Conservation (phyloP, 2,329 filamentous ascomycete species). For the Hypoxylon sp. region DNA sequence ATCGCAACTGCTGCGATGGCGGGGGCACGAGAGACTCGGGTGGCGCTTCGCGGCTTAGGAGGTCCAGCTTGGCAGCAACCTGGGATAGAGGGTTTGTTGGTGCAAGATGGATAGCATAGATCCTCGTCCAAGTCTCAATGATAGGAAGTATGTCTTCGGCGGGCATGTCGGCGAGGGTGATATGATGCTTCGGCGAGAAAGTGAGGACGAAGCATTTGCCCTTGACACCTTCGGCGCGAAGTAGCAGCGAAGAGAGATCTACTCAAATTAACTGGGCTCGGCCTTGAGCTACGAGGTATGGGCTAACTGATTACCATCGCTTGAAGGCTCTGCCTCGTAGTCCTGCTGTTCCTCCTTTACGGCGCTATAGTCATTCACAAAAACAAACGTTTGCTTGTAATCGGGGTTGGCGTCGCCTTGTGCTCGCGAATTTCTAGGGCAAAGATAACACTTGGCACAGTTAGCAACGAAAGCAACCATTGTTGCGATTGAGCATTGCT, state of each 20-base stretch:
- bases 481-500: conserved; percentile 34
- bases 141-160: conserved; percentile 83
- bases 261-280: conserved; percentile 14
- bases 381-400: conserved; percentile 90
- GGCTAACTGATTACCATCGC: conserved; percentile 53
- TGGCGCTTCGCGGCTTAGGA: conserved; percentile 57
- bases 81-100: conserved; percentile 74
- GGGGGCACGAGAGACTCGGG: conserved; percentile 58
- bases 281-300: neutral
- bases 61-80: conserved; percentile 57
- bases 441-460: conserved; percentile 83
- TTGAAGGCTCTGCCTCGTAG: conserved; percentile 68
- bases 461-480: conserved; percentile 3
- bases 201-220: conserved; percentile 98
- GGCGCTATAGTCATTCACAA: conserved; percentile 97
- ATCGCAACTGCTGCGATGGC: conserved; percentile 84
- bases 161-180: conserved; percentile 92
- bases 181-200: conserved; percentile 90
- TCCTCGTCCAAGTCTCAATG: conserved; percentile 90
- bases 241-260: conserved; percentile 82
- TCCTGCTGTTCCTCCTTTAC: conserved; percentile 93
- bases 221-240: conserved; percentile 87
- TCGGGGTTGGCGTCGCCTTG: conserved; percentile 88
- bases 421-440: conserved; percentile 90
- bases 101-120: conserved; percentile 87